Percentiles rank a stretch among this genome's conserved stretches.
Conservation (phyloP, 2,329 filamentous ascomycete genomes). For the Diaporthe sp. region DNA sequence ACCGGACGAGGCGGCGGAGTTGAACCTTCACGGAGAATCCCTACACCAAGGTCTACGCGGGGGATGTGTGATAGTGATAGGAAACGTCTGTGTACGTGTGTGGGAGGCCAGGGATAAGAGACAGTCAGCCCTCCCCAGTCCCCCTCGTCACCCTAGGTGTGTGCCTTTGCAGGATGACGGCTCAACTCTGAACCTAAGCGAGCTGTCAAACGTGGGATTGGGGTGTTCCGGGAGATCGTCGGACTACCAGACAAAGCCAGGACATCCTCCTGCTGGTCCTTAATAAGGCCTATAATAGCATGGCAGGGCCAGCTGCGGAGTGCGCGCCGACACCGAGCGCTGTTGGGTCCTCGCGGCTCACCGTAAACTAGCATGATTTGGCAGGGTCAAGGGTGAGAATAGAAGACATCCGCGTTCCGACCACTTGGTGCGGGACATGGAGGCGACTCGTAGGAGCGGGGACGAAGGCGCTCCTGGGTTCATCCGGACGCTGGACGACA, state of each 20-base stretch:
- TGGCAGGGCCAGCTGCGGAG: not conserved
- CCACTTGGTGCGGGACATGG: not conserved
- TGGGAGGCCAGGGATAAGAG: not conserved
- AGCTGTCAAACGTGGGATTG: constrained; percentile 37
- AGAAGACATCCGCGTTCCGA: constrained; percentile 4
- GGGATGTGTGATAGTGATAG: constrained; percentile 21
- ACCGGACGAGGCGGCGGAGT: constrained; percentile 5
- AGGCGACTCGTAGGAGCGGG: constrained; percentile 19
- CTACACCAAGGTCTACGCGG: constrained; percentile 2
- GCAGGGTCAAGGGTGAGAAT: constrained; percentile 11
- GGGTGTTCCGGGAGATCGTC: constrained; percentile 26
- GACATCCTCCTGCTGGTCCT: constrained; percentile 16
- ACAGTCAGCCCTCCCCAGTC: not conserved
- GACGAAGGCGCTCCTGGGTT: constrained; percentile 12
- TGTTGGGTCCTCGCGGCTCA: not conserved
- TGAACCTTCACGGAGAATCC: constrained; percentile 15
- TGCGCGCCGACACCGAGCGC: not conserved
- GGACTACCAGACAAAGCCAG: constrained; percentile 15
- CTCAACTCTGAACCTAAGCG: constrained; percentile 17
- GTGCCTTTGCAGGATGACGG: constrained; percentile 2
- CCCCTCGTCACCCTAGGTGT: not conserved
- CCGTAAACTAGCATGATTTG: not conserved
- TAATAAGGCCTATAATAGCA: constrained; percentile 25
- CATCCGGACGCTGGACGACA: constrained; percentile 17
- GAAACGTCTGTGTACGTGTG: not conserved